Evolutionary conservation across 208 protist species (phyloP), one percentile per base, ranked within the genome.

Genomic region (Leishmania gerbilli): DNA sequence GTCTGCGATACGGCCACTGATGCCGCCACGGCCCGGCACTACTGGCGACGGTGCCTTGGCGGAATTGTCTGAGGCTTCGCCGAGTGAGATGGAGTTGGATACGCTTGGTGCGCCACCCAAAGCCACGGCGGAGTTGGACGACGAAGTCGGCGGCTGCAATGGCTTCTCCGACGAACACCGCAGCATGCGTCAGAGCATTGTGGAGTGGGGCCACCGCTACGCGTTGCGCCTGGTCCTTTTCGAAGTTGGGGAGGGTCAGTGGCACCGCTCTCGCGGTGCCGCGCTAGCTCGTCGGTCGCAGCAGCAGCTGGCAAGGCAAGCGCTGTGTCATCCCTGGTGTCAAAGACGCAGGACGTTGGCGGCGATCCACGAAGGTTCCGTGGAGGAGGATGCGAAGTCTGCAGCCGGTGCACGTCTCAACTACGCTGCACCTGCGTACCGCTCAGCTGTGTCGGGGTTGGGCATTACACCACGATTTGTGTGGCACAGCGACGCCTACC

Each of bases 161-260:
- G 37, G 6, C 31, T 49, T 27, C 27, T 5, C 15, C 3, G 17
- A 67, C 56, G 53, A 77, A 17, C 40, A 42, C 21, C 60, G 6
- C 51, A 49, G 3, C 37, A 58, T 85, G 77, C 68, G 77, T 6
- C 62, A n/a, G 51, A 40, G 69, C 24, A 47, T 85, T 55, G 71
- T 56, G 11, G 53, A 67, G 56, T 86, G 82, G 82, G 31, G 62
- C 37, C 65, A 51, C 9, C 78, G 82, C 55, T 86, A 86, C 67
- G 77, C 82, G 8, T 56, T 86, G 37, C 82, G 77, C 1, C 74
- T 86, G 19, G 31, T 79, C 47, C 74, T 86, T 27, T 76, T 86
- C 27, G 42, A 79, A 27, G 58, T 82, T 9, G 47, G 42, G 2
- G 82, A 82, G 55, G 75, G 69, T 15, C 42, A 42, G 58, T 80